phyloP scores from a whole-genome alignment of 768 basidiomycete species.

The Mycena pura region DNA sequence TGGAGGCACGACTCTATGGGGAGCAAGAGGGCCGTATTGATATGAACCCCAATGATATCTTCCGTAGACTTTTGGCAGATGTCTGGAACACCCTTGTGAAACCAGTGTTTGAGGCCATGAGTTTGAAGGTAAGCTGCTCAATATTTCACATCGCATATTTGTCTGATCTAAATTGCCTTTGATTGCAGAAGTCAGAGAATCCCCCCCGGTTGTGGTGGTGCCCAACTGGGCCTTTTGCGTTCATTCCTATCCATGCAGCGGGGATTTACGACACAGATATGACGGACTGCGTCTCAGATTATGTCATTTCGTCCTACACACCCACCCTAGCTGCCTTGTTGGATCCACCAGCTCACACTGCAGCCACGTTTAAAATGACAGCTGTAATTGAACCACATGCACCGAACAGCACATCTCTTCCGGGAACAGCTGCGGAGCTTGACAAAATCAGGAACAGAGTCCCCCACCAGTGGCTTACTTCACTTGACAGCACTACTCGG shows the following conservation, averaged over 20 bases:
- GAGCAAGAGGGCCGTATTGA: not conserved
- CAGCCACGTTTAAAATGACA: conserved; percentile 11
- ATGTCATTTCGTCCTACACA: conserved; percentile 27
- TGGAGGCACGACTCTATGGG: not conserved
- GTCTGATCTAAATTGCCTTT: not conserved
- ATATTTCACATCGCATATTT: not conserved
- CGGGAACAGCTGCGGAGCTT: conserved; percentile 4
- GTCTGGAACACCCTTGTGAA: conserved; percentile 8
- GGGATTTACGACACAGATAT: conserved; percentile 15
- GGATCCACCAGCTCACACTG: not conserved
- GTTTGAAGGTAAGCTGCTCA: conserved; percentile 1
- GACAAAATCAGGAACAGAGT: not conserved
- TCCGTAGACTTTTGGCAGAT: not conserved
- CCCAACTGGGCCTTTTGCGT: conserved; percentile 14
- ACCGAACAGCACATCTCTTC: not conserved
- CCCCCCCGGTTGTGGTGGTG: conserved; percentile 15
- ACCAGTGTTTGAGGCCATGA: conserved; percentile 6
- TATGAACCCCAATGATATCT: not conserved
- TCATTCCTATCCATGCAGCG: conserved; percentile 29
- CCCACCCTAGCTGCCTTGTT: conserved; percentile 22
- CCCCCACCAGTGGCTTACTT: not conserved
- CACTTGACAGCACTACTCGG: not conserved
- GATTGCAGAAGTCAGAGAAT: not conserved
- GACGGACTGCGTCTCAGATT: conserved; percentile 18
- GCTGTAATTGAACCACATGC: conserved; percentile 9